Evolutionary conservation across 805 yeast species (phyloP).

Genomic region (Starmerella powellii): DNA sequence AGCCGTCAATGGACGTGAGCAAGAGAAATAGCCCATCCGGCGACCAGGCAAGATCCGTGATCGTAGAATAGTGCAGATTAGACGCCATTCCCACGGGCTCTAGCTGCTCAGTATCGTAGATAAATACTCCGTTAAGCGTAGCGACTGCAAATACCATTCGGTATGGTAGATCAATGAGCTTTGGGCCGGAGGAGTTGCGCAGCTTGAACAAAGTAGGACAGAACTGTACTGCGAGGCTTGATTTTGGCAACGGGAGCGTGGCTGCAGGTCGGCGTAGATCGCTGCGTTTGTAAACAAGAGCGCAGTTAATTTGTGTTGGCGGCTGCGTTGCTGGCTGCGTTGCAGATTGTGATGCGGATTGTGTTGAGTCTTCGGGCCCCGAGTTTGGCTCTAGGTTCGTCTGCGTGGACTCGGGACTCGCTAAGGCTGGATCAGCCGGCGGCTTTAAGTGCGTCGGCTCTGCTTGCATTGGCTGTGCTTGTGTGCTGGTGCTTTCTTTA

Average conservation of each 20-base stretch:
- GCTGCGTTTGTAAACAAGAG: constrained; percentile 62
- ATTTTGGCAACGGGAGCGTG: constrained; percentile 61
- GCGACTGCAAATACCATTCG: constrained; percentile 86
- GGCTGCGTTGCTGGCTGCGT: not conserved
- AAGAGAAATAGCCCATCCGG: constrained; percentile 58
- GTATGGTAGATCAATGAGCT: constrained; percentile 49
- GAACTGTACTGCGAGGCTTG: constrained; percentile 73
- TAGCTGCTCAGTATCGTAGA: constrained; percentile 66
- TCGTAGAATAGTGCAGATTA: constrained; percentile 74
- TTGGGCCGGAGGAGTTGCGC: constrained; percentile 4
- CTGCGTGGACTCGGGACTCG: not conserved
- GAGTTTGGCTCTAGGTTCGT: not conserved
- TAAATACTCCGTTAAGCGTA: constrained; percentile 68
- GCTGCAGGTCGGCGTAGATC: constrained; percentile 64
- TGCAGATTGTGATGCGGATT: not conserved
- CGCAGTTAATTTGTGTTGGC: constrained; percentile 37
- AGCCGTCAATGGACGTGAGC: constrained; percentile 84
- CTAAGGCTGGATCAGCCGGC: too few species aligned
- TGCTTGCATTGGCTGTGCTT: too few species aligned
- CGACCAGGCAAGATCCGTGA: constrained; percentile 84
- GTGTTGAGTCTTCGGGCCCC: too few species aligned
- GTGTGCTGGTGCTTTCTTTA: not conserved
- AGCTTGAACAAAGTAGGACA: constrained; percentile 51
- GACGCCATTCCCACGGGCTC: constrained; percentile 62
- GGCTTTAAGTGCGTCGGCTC: too few species aligned